These are phyloP conservation scores for Bruguiera parviflora DNA, from an alignment of 345 rosid species.

Conservation along the genomic window DNA sequence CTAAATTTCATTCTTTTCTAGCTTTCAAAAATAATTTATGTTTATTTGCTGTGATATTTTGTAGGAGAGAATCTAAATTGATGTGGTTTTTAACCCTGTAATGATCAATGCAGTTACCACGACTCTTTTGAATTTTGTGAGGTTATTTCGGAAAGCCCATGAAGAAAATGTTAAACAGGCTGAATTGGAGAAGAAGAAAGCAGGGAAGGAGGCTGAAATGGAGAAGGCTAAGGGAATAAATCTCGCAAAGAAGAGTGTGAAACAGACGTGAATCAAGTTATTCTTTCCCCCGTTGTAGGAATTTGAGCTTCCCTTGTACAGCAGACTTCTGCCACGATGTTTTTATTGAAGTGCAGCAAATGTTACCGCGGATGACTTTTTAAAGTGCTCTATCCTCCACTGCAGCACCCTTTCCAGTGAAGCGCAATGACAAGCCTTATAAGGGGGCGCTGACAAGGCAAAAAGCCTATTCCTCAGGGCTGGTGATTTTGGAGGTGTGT, in stretches of 20 bases:
- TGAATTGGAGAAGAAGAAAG: constrained; percentile 90
- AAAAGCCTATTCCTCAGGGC: constrained; percentile 16
- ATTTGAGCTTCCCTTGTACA: constrained; percentile 21
- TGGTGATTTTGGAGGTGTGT: constrained; percentile 15
- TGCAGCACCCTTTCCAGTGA: constrained; percentile 1
- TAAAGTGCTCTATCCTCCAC: constrained; percentile 7
- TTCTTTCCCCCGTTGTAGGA: constrained; percentile 7
- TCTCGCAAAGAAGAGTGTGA: constrained; percentile 50
- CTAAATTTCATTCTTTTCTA: background rate
- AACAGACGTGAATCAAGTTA: constrained; percentile 38
- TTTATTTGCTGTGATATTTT: background rate
- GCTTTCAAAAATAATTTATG: too few relatives aligned
- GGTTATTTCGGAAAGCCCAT: constrained; percentile 85
- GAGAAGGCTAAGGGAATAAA: constrained; percentile 74
- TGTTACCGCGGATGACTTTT: constrained; percentile 22
- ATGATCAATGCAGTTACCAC: constrained; percentile 63
- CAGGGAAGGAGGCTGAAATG: constrained; percentile 89
- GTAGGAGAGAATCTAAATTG: constrained; percentile 5
- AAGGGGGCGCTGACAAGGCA: constrained; percentile 10
- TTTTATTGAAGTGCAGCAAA: constrained; percentile 12
- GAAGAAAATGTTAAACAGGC: constrained; percentile 89
- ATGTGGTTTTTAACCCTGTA: constrained; percentile 9
- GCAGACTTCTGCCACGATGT: constrained; percentile 20
- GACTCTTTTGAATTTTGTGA: constrained; percentile 79
- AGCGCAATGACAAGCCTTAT: constrained; percentile 15